Evolutionary conservation across 768 basidiomycete species (phyloP).

Genomic region (Lactarius deliciosus): DNA sequence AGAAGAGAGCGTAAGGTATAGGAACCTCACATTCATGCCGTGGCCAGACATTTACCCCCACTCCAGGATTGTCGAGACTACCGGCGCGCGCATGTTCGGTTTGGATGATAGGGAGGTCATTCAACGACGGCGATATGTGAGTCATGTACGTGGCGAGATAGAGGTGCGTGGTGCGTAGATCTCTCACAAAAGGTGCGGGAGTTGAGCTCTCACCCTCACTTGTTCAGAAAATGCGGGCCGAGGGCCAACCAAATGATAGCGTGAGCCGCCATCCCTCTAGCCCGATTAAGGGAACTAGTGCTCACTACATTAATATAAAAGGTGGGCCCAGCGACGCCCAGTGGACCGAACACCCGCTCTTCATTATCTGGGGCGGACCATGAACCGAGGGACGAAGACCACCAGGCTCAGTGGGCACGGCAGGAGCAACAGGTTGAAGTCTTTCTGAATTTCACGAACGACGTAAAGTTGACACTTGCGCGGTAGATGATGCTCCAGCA

Average conservation of each 20-base stretch:
- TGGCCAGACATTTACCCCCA: background rate
- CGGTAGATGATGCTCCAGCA: slow-evolving; percentile 76
- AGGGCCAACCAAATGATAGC: slow-evolving; percentile 35
- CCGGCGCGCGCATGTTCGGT: slow-evolving; percentile 81
- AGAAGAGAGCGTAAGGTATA: slow-evolving; percentile 90
- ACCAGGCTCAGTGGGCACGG: slow-evolving; percentile 76
- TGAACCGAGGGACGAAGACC: slow-evolving; percentile 47
- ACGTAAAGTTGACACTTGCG: background rate
- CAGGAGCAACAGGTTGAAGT: slow-evolving; percentile 78
- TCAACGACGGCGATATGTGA: slow-evolving; percentile 73
- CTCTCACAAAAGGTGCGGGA: background rate
- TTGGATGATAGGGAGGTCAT: slow-evolving; percentile 76
- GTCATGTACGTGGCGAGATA: slow-evolving; percentile 70
- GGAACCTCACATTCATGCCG: background rate
- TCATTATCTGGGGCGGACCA: slow-evolving; percentile 13
- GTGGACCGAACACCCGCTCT: slow-evolving; percentile 9
- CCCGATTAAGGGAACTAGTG: background rate
- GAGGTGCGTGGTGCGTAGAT: slow-evolving; percentile 53
- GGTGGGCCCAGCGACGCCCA: slow-evolving; percentile 12
- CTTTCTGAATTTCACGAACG: background rate
- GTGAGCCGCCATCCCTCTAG: slow-evolving; percentile 16
- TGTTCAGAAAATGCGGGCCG: slow-evolving; percentile 72
- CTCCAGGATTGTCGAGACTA: slow-evolving; percentile 79
- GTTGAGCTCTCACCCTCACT: slow-evolving; percentile 4
- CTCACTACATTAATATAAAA: slow-evolving; percentile 8